These are phyloP conservation scores for Closterium sp. DNA, from an alignment of 139 green algal species.

Conservation along the genomic window DNA sequence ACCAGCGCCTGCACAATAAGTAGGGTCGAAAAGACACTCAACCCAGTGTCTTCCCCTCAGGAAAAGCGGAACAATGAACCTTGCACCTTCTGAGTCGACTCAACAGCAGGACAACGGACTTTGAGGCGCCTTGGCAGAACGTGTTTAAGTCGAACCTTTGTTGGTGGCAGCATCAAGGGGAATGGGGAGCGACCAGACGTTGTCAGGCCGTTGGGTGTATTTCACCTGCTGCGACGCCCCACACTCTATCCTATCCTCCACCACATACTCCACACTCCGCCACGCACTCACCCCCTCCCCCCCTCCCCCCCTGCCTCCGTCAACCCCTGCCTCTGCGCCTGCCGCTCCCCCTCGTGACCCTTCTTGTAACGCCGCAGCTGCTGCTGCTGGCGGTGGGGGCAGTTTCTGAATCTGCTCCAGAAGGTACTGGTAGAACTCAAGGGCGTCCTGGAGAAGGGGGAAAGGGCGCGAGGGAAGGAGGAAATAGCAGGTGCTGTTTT, in stretches of 20 bases:
- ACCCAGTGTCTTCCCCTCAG: no score
- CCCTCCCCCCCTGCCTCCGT: not conserved
- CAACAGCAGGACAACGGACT: no score
- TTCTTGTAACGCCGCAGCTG: not conserved
- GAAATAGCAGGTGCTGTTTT: no score
- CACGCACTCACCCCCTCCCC: slow-evolving; percentile 6
- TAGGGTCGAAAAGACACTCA: no score
- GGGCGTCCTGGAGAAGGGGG: slow-evolving; percentile 74
- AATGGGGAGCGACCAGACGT: slow-evolving; percentile 75
- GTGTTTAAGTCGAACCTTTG: slow-evolving; percentile 65
- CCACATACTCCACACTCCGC: slow-evolving; percentile 66
- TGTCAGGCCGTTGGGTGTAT: slow-evolving; percentile 64
- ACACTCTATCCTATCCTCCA: slow-evolving; percentile 64
- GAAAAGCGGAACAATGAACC: no score
- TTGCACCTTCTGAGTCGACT: no score
- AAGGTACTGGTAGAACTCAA: slow-evolving; percentile 70
- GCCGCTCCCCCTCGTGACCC: not conserved
- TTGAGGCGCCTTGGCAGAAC: no score
- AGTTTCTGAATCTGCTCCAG: no score
- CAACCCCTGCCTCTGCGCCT: not conserved
- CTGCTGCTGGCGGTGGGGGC: not conserved
- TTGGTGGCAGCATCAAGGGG: slow-evolving; percentile 87
- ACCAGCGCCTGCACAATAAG: no score
- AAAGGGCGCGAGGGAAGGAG: not conserved
- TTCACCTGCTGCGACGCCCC: slow-evolving; percentile 39